phyloP scores from a whole-genome alignment of 257 asterid species.

The Prunella vulgaris region DNA sequence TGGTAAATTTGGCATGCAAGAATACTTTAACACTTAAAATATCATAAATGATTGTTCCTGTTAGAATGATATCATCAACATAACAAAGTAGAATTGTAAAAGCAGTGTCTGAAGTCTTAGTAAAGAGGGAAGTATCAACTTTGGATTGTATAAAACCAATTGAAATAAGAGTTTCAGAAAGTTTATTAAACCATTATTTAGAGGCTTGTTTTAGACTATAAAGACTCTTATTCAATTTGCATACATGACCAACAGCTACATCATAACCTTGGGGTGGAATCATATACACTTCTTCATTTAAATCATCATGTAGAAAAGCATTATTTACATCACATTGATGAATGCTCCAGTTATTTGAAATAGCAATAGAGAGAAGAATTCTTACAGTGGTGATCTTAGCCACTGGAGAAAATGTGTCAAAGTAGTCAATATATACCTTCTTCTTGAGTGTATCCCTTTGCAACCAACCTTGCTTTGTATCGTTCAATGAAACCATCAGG shows the following conservation, averaged over 20 bases:
- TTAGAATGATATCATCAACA: neutral
- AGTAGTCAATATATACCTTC: too few species aligned
- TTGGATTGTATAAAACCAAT: neutral
- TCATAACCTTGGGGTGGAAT: neutral
- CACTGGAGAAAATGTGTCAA: neutral
- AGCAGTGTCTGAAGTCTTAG: accelerated
- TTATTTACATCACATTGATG: neutral
- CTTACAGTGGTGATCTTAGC: neutral
- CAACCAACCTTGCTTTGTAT: neutral
- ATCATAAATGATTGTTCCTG: too few species aligned
- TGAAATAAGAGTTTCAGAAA: neutral
- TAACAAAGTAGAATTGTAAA: neutral
- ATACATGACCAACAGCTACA: too few species aligned
- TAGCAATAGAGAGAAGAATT: neutral
- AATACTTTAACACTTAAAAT: accelerated
- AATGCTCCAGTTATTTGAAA: neutral
- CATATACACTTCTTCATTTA: neutral
- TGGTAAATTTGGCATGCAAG: neutral
- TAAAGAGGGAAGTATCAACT: neutral
- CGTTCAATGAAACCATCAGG: neutral
- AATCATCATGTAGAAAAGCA: neutral
- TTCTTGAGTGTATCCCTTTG: neutral
- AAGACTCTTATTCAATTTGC: neutral
- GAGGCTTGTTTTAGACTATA: neutral
- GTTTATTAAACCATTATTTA: neutral